phyloP scores from a whole-genome alignment of 2,329 filamentous ascomycete species.

The Rasamsonia emersonii region DNA sequence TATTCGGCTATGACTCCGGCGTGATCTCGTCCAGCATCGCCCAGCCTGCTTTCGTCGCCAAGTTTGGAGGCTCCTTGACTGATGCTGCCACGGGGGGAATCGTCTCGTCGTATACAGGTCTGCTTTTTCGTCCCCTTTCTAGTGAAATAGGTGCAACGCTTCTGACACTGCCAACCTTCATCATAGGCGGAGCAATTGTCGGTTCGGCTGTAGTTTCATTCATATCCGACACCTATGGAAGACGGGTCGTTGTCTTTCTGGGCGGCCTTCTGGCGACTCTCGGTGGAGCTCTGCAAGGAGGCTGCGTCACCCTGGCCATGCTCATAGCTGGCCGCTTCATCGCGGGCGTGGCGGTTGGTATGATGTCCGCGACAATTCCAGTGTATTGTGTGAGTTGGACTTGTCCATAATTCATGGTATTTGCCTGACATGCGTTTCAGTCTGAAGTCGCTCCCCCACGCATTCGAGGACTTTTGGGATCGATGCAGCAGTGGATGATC shows the following conservation, averaged over 20 bases:
- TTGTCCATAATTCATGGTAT: neutral
- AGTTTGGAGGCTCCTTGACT: slow-evolving; percentile 22
- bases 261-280: slow-evolving; percentile 25
- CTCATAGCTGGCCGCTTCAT: slow-evolving; percentile 44
- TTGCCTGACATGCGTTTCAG: slow-evolving; percentile 10
- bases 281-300: slow-evolving; percentile 29
- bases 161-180: too few relatives aligned
- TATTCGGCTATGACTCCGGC: slow-evolving; percentile 41
- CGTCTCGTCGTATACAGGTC: slow-evolving; percentile 32
- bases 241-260: slow-evolving; percentile 24
- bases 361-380: slow-evolving; percentile 40
- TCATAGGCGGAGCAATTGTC: slow-evolving; percentile 29
- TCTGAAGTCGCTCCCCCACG: slow-evolving; percentile 33
- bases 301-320: slow-evolving; percentile 32
- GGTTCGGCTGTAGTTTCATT: slow-evolving; percentile 25
- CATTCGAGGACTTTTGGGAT: slow-evolving; percentile 32
- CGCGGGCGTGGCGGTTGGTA: slow-evolving; percentile 42
- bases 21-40: slow-evolving; percentile 30
- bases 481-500: slow-evolving; percentile 40
- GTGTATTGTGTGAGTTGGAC: slow-evolving; percentile 33
- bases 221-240: slow-evolving; percentile 26
- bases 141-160: too few relatives aligned
- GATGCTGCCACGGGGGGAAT: slow-evolving; percentile 30
- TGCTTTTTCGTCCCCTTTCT: too few relatives aligned
- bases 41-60: slow-evolving; percentile 22